Percentiles rank a stretch among this genome's conserved stretches.
These are phyloP conservation scores for Casuarina glauca DNA, from an alignment of 306 rosid species.

Conservation along the genomic window DNA sequence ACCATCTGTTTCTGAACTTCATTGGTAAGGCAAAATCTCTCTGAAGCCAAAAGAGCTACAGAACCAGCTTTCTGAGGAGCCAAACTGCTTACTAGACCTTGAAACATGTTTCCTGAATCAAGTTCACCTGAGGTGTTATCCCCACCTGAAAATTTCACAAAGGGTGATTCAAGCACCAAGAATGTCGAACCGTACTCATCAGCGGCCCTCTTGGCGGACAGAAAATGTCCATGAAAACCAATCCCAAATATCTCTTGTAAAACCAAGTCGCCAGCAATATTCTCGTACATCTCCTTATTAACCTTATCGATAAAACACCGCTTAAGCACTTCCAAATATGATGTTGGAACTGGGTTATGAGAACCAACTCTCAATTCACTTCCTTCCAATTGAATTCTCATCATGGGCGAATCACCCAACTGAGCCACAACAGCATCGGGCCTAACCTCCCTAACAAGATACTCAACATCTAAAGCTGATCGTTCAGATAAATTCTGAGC, in stretches of 20 bases:
- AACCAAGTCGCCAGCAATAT: constrained; percentile 55
- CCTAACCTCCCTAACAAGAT: constrained; percentile 51
- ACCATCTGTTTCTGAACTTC: constrained; percentile 42
- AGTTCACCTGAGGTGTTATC: constrained; percentile 31
- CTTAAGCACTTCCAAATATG: constrained; percentile 61
- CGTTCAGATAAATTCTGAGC: constrained; percentile 61
- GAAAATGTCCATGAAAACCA: constrained; percentile 62
- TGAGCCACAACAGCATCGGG: constrained; percentile 82
- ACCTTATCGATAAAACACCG: constrained; percentile 64
- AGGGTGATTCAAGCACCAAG: constrained; percentile 52
- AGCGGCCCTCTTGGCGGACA: constrained; percentile 69
- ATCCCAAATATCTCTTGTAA: constrained; percentile 69
- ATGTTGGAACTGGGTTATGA: constrained; percentile 52
- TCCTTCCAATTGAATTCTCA: constrained; percentile 39
- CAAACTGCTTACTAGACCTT: constrained; percentile 48
- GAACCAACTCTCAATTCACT: constrained; percentile 24
- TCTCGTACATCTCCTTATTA: constrained; percentile 62
- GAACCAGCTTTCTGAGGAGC: constrained; percentile 50
- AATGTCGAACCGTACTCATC: constrained; percentile 60
- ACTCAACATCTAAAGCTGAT: constrained; percentile 55
- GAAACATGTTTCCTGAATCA: constrained; percentile 37
- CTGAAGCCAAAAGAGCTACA: constrained; percentile 25
- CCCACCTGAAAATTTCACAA: constrained; percentile 28
- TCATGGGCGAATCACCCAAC: constrained; percentile 34
- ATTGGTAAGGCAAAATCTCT: constrained; percentile 39